Base-by-base conservation (phyloP, 1,284 basidiomycete genomes). In the Moniliophthora roreri region DNA sequence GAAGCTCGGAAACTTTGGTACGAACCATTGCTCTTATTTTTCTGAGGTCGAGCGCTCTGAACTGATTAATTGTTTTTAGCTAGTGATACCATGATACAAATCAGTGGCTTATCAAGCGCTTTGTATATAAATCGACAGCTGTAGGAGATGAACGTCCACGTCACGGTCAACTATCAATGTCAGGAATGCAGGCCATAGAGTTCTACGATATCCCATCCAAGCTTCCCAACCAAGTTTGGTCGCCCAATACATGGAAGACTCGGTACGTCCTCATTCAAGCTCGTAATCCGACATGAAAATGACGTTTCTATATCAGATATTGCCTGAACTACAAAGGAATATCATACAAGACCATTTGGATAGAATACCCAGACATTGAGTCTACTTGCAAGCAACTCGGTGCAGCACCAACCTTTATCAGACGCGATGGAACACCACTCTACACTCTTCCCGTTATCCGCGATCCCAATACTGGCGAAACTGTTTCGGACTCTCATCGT, bases 341-440 rank as follows among this genome's bases (percentile, higher is more conserved):
- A 10, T 63, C 70, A 1, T 75, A 73, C 64, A 63, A 63, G 36
- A 78, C 74, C 13, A 67, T 65, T 34, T 77, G 72, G 71, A 49
- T 78, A 8, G 70, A 73, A 45, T 74, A 67, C 41, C 69, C 69
- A 1, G 74, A 78, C 26, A 70, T 78, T 56, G 69, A 65, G 36
- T 48, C 59, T 1, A 53, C 61, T 1, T 66, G 65, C 56, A 66
- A 63, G 40, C 58, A 63, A 16, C 45, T 69, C 15, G 70, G 69
- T 0, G 69, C 70, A 2, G 46, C 59, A 11, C 69, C 73, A 2
- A 68, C 65, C 2, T 36, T 45, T 1, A 66, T 39, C 10, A 66
- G 62, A 34, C 39, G 58, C 11, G 63, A 70, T 44, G 70, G 69
- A 3, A 55, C 44, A 4, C 65, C 66, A 4, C 18, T 32, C 9